These are phyloP conservation scores for Spiromastix sp. DNA, from an alignment of 2,329 filamentous ascomycete species.

Conservation along the genomic window DNA sequence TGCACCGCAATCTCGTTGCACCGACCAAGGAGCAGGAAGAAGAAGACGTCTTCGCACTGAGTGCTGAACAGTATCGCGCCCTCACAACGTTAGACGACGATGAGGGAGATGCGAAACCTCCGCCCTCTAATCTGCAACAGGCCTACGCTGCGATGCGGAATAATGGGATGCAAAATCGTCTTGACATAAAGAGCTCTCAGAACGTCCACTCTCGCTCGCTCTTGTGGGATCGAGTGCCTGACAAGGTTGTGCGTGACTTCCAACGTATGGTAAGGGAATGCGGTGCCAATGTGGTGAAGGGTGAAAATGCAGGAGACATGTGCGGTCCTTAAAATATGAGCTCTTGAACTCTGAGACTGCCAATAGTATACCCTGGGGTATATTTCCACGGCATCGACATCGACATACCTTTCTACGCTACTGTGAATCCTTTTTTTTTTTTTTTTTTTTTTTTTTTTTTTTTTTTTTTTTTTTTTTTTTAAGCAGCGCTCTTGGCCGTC, in stretches of 20 bases:
- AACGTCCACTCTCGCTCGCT: slow-evolving; percentile 89
- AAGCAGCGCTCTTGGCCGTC: too few relatives aligned
- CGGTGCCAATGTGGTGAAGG: slow-evolving; percentile 29
- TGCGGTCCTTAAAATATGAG: slow-evolving; percentile 6
- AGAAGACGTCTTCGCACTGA: slow-evolving; percentile 79
- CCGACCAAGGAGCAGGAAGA: slow-evolving; percentile 77
- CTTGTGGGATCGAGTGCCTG: slow-evolving; percentile 87
- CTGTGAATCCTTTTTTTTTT: not conserved
- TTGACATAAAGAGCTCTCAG: slow-evolving; percentile 48
- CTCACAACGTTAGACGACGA: slow-evolving; percentile 59
- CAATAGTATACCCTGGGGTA: not conserved
- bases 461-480: slow-evolving; percentile 17
- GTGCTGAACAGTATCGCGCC: slow-evolving; percentile 78
- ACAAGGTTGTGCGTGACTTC: slow-evolving; percentile 86
- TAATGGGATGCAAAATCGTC: slow-evolving; percentile 53
- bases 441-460: slow-evolving; percentile 17
- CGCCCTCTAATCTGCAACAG: slow-evolving; percentile 40
- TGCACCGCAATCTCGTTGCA: slow-evolving; percentile 59
- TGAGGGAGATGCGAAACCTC: slow-evolving; percentile 26
- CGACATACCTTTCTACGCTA: not conserved
- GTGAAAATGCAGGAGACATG: slow-evolving; percentile 16
- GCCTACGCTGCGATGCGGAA: slow-evolving; percentile 69
- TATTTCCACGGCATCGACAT: slow-evolving; percentile 3
- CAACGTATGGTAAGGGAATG: slow-evolving; percentile 79
- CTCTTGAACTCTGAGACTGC: not conserved